Conservation (phyloP, 2,329 filamentous ascomycete species). For the Aspergillus fructus region DNA sequence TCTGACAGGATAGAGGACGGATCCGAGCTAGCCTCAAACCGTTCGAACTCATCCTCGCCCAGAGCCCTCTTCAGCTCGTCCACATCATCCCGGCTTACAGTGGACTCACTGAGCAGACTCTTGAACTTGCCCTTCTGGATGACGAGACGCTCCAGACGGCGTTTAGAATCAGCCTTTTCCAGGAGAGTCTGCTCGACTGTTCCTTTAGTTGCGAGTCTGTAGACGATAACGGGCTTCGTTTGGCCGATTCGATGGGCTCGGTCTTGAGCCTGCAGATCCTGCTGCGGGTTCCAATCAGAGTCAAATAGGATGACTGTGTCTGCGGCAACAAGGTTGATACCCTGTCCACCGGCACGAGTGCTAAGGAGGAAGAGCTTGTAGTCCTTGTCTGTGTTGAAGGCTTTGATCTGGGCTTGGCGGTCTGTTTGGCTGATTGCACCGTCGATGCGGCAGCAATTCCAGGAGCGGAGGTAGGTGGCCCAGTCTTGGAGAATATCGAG, state of each 20-base stretch:
- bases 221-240: conserved; percentile 86
- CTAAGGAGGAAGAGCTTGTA: conserved; percentile 81
- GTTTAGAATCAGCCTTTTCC: conserved; percentile 85
- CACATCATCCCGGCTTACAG: conserved; percentile 50
- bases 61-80: conserved; percentile 64
- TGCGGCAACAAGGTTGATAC: conserved; percentile 88
- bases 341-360: conserved; percentile 88
- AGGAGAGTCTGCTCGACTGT: conserved; percentile 89
- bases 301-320: conserved; percentile 94
- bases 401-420: conserved; percentile 67
- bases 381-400: conserved; percentile 66
- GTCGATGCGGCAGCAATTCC: conserved; percentile 87
- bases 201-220: conserved; percentile 86
- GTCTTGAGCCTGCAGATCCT: conserved; percentile 94
- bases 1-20: conserved; percentile 70
- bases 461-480: conserved; percentile 71
- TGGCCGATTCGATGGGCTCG: conserved; percentile 94
- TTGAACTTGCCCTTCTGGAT: conserved; percentile 90
- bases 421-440: conserved; percentile 76
- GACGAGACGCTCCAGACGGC: conserved; percentile 87
- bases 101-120: conserved; percentile 59
- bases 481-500: conserved; percentile 90
- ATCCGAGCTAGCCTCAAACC: conserved; percentile 54
- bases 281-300: conserved; percentile 91
- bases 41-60: conserved; percentile 71